phyloP scores from a whole-genome alignment of 768 basidiomycete genomes.

The Psilocybe subaeruginosa region DNA sequence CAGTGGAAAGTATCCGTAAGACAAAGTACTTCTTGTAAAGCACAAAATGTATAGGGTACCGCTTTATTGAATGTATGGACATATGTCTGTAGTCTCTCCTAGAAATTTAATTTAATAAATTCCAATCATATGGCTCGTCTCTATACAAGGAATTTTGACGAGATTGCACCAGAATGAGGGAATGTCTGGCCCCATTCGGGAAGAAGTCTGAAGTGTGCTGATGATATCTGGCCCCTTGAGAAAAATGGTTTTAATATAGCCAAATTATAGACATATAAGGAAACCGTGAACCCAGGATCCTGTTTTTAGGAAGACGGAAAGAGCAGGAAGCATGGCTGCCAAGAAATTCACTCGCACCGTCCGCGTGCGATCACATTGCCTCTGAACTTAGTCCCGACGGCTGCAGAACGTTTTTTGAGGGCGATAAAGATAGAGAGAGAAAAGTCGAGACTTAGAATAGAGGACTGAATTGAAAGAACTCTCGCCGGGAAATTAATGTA shows the following conservation, averaged over 20 bases:
- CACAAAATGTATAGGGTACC: not conserved
- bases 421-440: not conserved
- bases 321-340: slow-evolving; percentile 1
- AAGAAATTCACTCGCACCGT: not conserved
- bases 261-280: slow-evolving; percentile 2
- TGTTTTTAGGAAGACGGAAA: not conserved
- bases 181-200: slow-evolving; percentile 8
- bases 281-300: not conserved
- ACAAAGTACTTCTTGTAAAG: not conserved
- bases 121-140: not conserved
- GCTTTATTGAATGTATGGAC: not conserved
- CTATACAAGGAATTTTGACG: not conserved
- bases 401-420: not conserved
- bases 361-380: not conserved
- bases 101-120: not conserved
- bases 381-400: not conserved
- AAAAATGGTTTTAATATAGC: slow-evolving; percentile 4
- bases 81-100: not conserved
- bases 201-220: not conserved
- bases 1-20: not conserved
- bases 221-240: slow-evolving; percentile 6
- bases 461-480: slow-evolving; percentile 3
- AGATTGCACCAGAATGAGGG: slow-evolving; percentile 8
- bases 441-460: slow-evolving; percentile 2
- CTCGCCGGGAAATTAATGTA: slow-evolving; percentile 5